Base-by-base conservation (phyloP, 2,329 filamentous ascomycete genomes). In the Colletotrichum gigasporum region DNA sequence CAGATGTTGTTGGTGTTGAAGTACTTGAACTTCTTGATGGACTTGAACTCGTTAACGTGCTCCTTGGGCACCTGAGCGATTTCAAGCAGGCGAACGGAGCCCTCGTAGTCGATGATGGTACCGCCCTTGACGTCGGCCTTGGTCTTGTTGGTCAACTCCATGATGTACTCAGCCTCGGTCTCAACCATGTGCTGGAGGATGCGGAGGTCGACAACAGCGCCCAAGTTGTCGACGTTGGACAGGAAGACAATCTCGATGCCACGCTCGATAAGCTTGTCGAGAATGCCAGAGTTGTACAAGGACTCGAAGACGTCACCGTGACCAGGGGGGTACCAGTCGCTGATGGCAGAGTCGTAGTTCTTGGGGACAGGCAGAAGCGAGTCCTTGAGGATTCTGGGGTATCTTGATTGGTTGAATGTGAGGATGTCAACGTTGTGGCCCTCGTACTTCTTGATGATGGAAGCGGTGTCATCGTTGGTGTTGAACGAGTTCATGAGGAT, bases 1-100 rank as follows among this genome's bases (percentile, higher is more conserved):
- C 96, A 99, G 83, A 99, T 97, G 89, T 99, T 99, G 92, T 99
- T 99, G 82, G 96, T 99, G 90, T 99, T 99, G 91, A 99, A 99
- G 90, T 99, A 99, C 88, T 97, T 97, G 91, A 99, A 99, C 88
- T 99, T 99, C 91, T 99, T 99, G 87, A 99, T 99, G 50, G 94
- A 97, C 90, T 99, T 99, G 93, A 99, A 99, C 85, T 99, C 96
- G 84, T 99, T 98, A 79, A 96, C 93, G 83, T 99, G 96, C 86
- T 99, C 93, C 90, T 98, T 99, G 82, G 96, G 96, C 34, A 99
- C 96, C 86, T 99, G 96, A 12, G 96, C 96, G 74, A 99, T 97
- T 85, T 99, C 96, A 55, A 99, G 91, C 71, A 99, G 91, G 76
- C 96, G 94, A 72, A 96, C 95, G 62, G 92, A 94, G 75, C 95